phyloP scores from a whole-genome alignment of 805 yeast species.

The Candida tallmaniae region DNA sequence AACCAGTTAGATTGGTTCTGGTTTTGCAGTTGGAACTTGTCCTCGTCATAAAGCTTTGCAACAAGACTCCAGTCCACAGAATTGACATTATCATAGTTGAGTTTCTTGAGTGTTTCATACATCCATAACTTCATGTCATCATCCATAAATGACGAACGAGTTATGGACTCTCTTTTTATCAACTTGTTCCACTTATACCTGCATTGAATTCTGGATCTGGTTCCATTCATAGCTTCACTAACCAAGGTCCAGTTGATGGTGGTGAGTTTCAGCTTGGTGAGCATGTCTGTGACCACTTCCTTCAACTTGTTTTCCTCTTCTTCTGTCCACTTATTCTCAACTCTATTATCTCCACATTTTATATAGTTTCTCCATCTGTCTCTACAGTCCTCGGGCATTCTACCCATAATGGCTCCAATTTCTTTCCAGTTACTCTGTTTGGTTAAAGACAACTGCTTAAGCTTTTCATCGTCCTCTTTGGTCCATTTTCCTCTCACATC shows the following conservation, averaged over 20 bases:
- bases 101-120: conserved; percentile 24
- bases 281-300: conserved; percentile 19
- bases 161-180: conserved; percentile 48
- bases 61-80: conserved; percentile 34
- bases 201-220: conserved; percentile 88
- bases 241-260: conserved; percentile 88
- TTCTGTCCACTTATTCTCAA: conserved; percentile 72
- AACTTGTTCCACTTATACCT: conserved; percentile 93
- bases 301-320: conserved; percentile 66
- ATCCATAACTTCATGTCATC: conserved; percentile 34
- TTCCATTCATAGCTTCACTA: conserved; percentile 84
- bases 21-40: conserved; percentile 7
- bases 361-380: conserved; percentile 96
- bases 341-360: conserved; percentile 79
- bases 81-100: conserved; percentile 21
- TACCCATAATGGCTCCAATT: conserved; percentile 71
- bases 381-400: conserved; percentile 98
- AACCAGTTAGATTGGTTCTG: conserved; percentile 41
- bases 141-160: conserved; percentile 30
- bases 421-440: conserved; percentile 84
- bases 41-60: conserved; percentile 24
- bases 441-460: conserved; percentile 58
- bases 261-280: conserved; percentile 10
- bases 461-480: conserved; percentile 66
- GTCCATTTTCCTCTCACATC: conserved; percentile 90